Evolutionary conservation across 176 grass and related monocot species (phyloP), one percentile per base, ranked within the genome.

Genomic region (Avena atlantica): DNA sequence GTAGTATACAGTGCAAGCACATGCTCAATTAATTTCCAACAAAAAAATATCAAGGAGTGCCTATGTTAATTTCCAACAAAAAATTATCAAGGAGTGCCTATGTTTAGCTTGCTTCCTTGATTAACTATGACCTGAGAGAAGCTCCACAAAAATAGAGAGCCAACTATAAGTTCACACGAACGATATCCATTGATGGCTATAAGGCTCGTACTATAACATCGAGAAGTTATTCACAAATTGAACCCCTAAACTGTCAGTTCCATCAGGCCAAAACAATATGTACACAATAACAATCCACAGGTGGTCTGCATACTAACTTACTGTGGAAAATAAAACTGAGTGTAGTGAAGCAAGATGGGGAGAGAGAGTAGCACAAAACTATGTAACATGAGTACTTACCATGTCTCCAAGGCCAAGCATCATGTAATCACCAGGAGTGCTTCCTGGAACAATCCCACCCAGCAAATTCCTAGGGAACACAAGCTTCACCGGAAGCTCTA

Each of bases 391-490:
- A 84, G 31, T 61, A 48, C 80, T 82, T 94, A 99, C 97, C 94
- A 99, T 99, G 85, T 99, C 97, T 89, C 97, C 97, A 81, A 99
- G 94, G 72, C 97, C 97, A 44, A 99, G 90, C 92, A 99, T 99
- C 97, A 99, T 96, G 80, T 99, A 96, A 19, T 92, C 97, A 50
- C 90, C 90, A 77, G 92, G 79, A 86, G 60, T 94, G 59, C 56
- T 91, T 73, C 92, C 97, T 52, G 94, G 92, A 87, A 94, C 83
- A 70, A 94, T 83, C 47, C 92, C 92, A 25, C 97, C 92, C 82
- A 99, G 40, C 85, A 99, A 94, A 94, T 96, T 96, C 86, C 94
- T 94, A 3, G 97, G 97, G 60, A 99, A 99, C 27, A 99, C 83
- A 74, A 99, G 93, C 77, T 99, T 99, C 44, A 99, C 97, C 0